Conservation (phyloP, 2,329 filamentous ascomycete genomes). For the Fusarium mexicanum region DNA sequence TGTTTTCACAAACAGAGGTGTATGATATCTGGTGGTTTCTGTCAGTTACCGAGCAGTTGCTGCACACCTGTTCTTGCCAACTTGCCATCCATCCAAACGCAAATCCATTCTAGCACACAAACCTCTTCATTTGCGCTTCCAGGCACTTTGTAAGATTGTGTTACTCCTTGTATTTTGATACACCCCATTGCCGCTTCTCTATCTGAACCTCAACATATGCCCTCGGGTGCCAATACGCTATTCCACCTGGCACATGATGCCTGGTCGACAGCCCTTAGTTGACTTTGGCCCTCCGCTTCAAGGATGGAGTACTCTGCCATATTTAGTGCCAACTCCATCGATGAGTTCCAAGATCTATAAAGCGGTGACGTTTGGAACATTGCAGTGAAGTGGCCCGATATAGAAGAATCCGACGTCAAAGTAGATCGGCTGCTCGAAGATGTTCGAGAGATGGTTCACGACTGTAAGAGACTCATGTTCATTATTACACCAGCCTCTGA, state of each 20-base stretch:
- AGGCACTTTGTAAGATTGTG: neutral
- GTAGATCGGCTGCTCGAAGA: neutral
- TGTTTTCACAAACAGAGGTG: neutral
- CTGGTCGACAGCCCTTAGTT: too few species aligned
- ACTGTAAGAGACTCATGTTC: neutral
- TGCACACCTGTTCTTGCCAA: neutral
- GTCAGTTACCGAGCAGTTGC: neutral
- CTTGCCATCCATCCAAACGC: neutral
- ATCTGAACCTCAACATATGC: neutral
- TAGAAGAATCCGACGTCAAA: neutral
- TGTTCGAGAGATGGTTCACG: neutral
- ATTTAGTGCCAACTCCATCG: fast-evolving
- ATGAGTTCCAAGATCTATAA: too few species aligned
- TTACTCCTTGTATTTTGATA: neutral
- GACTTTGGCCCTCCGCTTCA: too few species aligned
- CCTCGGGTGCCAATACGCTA: neutral
- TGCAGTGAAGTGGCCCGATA: neutral
- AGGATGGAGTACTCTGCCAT: too few species aligned
- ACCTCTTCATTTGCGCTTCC: neutral
- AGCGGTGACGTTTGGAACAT: neutral
- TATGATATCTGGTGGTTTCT: neutral
- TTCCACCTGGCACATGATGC: neutral
- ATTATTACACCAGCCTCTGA: neutral
- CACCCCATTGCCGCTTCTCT: neutral
- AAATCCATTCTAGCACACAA: neutral